Percentiles rank a stretch among this genome's conserved stretches.
Evolutionary conservation across 177 flowering plant species (phyloP).

Genomic region (Vitis hybrid): DNA sequence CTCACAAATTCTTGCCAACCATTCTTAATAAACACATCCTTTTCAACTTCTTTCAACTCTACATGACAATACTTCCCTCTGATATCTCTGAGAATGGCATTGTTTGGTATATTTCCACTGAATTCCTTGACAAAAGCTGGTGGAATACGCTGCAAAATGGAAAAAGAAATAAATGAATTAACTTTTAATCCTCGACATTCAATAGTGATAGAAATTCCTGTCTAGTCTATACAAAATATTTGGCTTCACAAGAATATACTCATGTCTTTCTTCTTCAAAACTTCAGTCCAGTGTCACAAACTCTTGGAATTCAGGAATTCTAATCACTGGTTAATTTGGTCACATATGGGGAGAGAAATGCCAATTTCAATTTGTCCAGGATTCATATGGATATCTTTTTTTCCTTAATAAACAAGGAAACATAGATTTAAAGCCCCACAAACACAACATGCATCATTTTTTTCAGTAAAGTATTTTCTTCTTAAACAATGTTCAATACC

Average conservation of each 20-base stretch:
- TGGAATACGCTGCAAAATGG: slow-evolving; percentile 28
- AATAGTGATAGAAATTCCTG: not conserved
- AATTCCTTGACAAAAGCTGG: slow-evolving; percentile 24
- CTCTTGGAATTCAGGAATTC: too few relatives aligned
- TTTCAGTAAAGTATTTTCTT: too few relatives aligned
- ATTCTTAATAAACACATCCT: slow-evolving; percentile 12
- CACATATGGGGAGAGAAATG: too few relatives aligned
- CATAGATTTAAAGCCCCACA: too few relatives aligned
- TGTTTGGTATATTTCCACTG: slow-evolving; percentile 18
- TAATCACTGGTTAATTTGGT: too few relatives aligned
- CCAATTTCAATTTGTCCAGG: too few relatives aligned
- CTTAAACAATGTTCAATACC: too few relatives aligned
- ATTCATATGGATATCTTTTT: too few relatives aligned
- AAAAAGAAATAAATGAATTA: not conserved
- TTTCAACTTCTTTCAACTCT: slow-evolving; percentile 14
- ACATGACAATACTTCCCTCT: slow-evolving; percentile 21
- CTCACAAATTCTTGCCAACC: slow-evolving; percentile 47
- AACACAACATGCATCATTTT: too few relatives aligned
- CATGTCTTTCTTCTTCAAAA: too few relatives aligned
- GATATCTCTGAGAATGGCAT: slow-evolving; percentile 14
- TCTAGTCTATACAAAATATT: not conserved
- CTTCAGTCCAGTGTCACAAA: too few relatives aligned
- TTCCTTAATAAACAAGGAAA: too few relatives aligned
- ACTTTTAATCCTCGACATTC: not conserved
- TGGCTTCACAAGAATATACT: not conserved